These are phyloP conservation scores for Turnera subulata DNA, from an alignment of 345 rosid species.

Conservation along the genomic window DNA sequence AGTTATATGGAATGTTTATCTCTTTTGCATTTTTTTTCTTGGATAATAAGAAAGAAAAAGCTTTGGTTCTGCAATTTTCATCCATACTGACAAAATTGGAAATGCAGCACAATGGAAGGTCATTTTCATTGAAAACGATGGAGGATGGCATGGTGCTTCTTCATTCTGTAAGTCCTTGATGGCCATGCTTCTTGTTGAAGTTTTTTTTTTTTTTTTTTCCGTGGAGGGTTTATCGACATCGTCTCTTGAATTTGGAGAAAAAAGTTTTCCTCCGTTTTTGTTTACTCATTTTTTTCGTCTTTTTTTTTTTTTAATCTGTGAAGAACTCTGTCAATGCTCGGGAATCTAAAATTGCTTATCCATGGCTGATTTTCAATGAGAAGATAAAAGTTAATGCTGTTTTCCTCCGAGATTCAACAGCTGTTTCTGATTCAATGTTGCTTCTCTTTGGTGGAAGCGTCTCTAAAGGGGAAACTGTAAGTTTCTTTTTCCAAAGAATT, in stretches of 20 bases:
- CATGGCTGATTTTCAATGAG: constrained; percentile 93
- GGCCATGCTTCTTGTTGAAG: neutral
- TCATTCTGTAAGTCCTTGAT: constrained; percentile 51
- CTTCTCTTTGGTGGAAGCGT: constrained; percentile 85
- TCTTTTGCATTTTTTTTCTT: neutral
- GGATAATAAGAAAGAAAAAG: neutral
- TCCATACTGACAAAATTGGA: constrained; percentile 16
- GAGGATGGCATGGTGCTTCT: constrained; percentile 93
- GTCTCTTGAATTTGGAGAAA: no score
- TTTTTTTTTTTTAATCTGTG: constrained; percentile 9
- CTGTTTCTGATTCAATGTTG: constrained; percentile 73
- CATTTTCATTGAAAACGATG: constrained; percentile 90
- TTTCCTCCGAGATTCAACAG: constrained; percentile 92
- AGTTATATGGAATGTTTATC: neutral
- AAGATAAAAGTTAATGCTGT: constrained; percentile 90
- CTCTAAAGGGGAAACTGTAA: constrained; percentile 57
- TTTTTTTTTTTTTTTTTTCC: no score
- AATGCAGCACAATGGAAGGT: constrained; percentile 67
- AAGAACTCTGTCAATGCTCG: constrained; percentile 87
- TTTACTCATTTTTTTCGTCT: no score
- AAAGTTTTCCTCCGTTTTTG: no score
- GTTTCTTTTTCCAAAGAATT: constrained; percentile 14
- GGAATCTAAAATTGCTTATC: constrained; percentile 66
- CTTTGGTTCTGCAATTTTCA: constrained; percentile 9
- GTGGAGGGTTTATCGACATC: no score